Evolutionary conservation across 2,329 filamentous ascomycete species (phyloP), one percentile per base, ranked within the genome.

Genomic region (Calonectria multiphialidica): DNA sequence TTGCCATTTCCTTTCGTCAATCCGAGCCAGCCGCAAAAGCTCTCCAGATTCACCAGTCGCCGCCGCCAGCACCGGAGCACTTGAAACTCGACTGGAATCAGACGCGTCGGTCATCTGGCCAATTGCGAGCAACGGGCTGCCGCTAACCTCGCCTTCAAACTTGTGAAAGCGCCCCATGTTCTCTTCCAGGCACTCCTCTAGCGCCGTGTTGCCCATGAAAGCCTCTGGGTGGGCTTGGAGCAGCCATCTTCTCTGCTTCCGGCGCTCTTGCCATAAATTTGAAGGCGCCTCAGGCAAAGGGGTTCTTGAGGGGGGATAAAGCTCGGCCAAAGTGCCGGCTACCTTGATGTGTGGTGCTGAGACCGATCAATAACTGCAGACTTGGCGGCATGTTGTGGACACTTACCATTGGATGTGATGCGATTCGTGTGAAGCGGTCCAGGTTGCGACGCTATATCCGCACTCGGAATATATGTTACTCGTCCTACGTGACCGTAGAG

Each of bases 21-120:
- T 80, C 8, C 85, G 84, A 5, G 88, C 81, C 2, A 95, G 78
- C 2, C 89, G 89, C 12, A 95, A 82, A 1, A 89, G 82, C 74
- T 92, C 89, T 1, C 90, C 90, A 16, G 86, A 87, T 61, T 87
- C 86, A n/a, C 93, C 93, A 2, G 87, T 84, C 6, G 84, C 87
- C 77, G 84, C 87, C 73, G 85, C 89, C 72, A 87, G 84, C 75
- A 84, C 81, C 2, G 84, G 81, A 15, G 81, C 81, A 18, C 78
- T 80, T 1, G 69, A 74, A 37, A 75, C 55, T 37, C 66, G 78
- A 33, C 69, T 76, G 3, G 78, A 76, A 21, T 81, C 69, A 45
- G 82, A 84, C 21, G 82, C 72, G 74, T 90, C 84, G 2, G 84
- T 81, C 74, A 91, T 86, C 69, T 90, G 87, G 1, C 92, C 92